phyloP scores from a whole-genome alignment of 140 eudicot genomes.

The Cichorium intybus region DNA sequence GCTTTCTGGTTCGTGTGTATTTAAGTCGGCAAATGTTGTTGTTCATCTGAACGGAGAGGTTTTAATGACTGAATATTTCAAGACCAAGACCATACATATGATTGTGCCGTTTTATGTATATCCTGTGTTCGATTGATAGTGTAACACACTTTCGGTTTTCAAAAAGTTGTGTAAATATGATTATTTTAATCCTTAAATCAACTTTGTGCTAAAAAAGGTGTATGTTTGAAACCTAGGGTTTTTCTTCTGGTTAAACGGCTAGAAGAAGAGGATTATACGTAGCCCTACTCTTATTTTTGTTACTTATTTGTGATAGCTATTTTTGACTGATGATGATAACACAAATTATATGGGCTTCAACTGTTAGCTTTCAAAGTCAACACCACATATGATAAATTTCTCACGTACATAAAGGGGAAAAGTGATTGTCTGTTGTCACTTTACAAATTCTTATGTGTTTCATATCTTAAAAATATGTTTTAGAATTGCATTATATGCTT shows the following conservation, averaged over 20 bases:
- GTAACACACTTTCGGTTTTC: too few relatives aligned
- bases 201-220: too few relatives aligned
- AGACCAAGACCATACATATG: neutral
- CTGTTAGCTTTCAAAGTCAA: slow-evolving; percentile 8
- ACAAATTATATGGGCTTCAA: neutral
- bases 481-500: slow-evolving; percentile 4
- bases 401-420: neutral
- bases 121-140: too few relatives aligned
- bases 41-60: slow-evolving; percentile 1
- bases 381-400: neutral
- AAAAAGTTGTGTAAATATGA: too few relatives aligned
- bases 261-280: too few relatives aligned
- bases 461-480: neutral
- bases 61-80: neutral
- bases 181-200: too few relatives aligned
- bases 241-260: too few relatives aligned
- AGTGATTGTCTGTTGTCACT: neutral
- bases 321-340: neutral
- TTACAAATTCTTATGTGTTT: slow-evolving; percentile 12
- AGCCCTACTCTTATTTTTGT: too few relatives aligned
- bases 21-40: too few relatives aligned
- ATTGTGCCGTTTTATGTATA: neutral
- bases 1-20: too few relatives aligned
- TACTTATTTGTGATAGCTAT: slow-evolving; percentile 1
- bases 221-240: too few relatives aligned